Conservation (phyloP, 1,139 yeast genomes). For the Arxiozyma bovina region DNA sequence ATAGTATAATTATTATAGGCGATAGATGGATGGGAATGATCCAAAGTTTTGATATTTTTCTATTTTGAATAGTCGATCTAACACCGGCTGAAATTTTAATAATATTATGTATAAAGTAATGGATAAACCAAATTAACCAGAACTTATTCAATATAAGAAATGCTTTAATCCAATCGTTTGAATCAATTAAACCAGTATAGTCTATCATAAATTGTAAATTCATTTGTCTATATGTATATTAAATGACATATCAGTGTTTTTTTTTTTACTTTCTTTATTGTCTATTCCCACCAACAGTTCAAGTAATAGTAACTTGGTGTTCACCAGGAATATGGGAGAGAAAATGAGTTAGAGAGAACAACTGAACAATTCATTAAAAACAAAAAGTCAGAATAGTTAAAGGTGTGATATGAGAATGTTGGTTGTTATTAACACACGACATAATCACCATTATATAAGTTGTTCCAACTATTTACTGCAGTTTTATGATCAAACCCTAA, state of each 20-base stretch:
- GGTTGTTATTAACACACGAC: no score
- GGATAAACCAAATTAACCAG: not conserved
- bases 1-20: not conserved
- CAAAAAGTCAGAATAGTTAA: no score
- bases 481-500: no score
- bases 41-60: not conserved
- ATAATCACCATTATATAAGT: no score
- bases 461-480: no score
- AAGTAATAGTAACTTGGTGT: no score
- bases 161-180: not conserved
- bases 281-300: not conserved
- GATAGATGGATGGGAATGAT: not conserved
- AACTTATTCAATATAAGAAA: not conserved
- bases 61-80: not conserved
- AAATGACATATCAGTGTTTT: not conserved
- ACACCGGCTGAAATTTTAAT: not conserved
- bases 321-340: no score
- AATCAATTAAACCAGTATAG: not conserved
- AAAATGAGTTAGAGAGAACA: no score
- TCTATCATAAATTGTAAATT: not conserved
- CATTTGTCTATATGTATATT: not conserved
- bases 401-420: no score
- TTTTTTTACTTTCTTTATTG: not conserved
- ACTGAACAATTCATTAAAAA: no score
- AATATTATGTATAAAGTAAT: not conserved